A percentile compares a stretch with the other conserved stretches of the same genome.
phyloP scores from a whole-genome alignment of 352 stramenopile genomes.

The Phytopythium sindhum region DNA sequence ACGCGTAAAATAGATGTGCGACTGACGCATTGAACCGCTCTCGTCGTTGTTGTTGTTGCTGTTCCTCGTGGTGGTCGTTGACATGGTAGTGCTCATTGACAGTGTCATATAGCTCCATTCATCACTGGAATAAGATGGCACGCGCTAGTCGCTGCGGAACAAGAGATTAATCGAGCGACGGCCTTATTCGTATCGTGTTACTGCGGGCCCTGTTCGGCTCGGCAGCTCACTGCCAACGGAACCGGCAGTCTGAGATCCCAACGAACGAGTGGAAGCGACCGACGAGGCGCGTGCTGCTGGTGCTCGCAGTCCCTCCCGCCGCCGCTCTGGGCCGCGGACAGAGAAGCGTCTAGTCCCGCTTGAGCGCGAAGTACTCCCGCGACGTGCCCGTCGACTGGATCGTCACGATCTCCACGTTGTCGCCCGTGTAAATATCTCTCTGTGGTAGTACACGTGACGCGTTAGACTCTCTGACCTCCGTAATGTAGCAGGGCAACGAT shows the following conservation, averaged over 20 bases:
- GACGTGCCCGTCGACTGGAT: constrained; percentile 93
- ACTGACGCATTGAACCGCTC: neutral
- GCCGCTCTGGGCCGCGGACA: neutral
- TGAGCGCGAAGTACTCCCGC: constrained; percentile 92
- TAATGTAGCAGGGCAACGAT: constrained; percentile 1
- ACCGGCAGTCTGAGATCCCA: too few relatives aligned
- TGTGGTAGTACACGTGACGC: constrained; percentile 11
- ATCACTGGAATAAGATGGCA: too few relatives aligned
- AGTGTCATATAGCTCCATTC: too few relatives aligned
- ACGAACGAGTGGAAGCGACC: neutral
- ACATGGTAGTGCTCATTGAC: too few relatives aligned
- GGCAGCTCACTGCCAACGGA: neutral
- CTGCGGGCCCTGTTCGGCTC: neutral
- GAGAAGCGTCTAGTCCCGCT: constrained; percentile 90
- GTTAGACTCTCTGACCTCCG: constrained; percentile 4
- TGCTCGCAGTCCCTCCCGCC: neutral
- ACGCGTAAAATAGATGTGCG: constrained; percentile 1
- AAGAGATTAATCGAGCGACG: neutral
- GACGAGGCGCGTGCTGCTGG: neutral
- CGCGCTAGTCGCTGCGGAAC: too few relatives aligned
- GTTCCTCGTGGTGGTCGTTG: neutral
- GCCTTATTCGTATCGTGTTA: neutral
- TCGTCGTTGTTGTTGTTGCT: neutral
- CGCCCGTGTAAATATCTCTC: constrained; percentile 99
- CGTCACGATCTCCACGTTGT: constrained; percentile 97